Evolutionary conservation across 441 rosid species (phyloP), one percentile per base, ranked within the genome.

Genomic region (Pelargonium myrrhifolium): DNA sequence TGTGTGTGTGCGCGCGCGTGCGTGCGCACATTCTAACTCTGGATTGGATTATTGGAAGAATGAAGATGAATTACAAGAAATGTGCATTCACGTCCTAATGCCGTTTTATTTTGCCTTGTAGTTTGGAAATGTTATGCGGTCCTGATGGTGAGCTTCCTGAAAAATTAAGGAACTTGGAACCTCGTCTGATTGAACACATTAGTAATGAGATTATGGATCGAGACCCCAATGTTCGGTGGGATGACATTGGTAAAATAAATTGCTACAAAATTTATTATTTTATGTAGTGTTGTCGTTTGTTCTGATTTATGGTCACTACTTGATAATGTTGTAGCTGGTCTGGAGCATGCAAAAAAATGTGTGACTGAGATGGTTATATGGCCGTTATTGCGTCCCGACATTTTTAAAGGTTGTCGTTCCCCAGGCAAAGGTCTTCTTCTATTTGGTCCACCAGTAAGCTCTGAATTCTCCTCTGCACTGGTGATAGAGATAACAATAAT

Each of bases 351-450:
- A 68, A 91, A 94, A 84, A 91, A 91, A 77, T 88, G 97, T 81
- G 97, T 94, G 61, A 87, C 94, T 62, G 97, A 91, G 86, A 94
- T 94, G 97, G 96, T 94, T 70, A 88, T 94, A 74, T 94, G 97
- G 99, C 97, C 99, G 31, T 77, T 91, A 74, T 71, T 91, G 75
- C 92, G 97, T 65, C 96, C 97, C 31, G 97, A 94, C 81, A 88
- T 94, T 69, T 94, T 94, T 72, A 86, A 72, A 83, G 99, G 97
- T 55, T 89, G 96, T 70, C 96, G 99, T 66, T 88, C 97, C 63
- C 99, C 97, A 8, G 99, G 97, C 75, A 94, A 83, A 82, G 99
- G 99, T 68, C 93, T 94, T 83, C 99, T 94, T 71, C 93, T 91
- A 69, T 94, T 94, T 81, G 97, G 97, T 66, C 97, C 99, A 65